Conservation (phyloP, 371 early-diverging fungal genomes). For the Mucor indicus region DNA sequence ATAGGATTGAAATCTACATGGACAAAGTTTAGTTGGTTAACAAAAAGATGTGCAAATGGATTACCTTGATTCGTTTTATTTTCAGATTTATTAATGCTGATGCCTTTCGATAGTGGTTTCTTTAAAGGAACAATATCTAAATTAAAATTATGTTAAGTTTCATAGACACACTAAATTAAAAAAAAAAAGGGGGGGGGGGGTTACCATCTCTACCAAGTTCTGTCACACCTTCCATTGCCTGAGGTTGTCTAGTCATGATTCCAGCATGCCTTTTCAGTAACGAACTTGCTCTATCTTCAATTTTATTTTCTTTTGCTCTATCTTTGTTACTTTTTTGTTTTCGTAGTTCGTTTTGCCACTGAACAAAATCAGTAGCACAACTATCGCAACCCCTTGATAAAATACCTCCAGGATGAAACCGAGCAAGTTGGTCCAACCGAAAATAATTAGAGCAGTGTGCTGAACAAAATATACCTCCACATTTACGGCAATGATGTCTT, state of each 20-base stretch:
- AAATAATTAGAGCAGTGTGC: conserved; percentile 47
- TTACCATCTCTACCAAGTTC: conserved; percentile 50
- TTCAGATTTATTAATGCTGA: conserved; percentile 20
- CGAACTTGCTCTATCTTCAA: neutral
- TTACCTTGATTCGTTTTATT: conserved; percentile 20
- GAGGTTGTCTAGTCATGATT: conserved; percentile 50
- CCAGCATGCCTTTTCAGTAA: conserved; percentile 23
- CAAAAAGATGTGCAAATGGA: too few species aligned
- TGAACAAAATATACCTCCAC: conserved; percentile 50
- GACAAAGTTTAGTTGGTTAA: too few species aligned
- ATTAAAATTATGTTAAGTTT: neutral
- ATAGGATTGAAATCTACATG: conserved; percentile 16
- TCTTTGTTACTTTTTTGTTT: neutral
- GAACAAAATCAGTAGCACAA: conserved; percentile 34
- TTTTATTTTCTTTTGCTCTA: neutral
- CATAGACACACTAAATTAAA: neutral
- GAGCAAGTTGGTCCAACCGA: conserved; percentile 38
- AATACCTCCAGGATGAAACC: conserved; percentile 36
- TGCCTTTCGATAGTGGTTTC: conserved; percentile 16
- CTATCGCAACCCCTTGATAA: conserved; percentile 43
- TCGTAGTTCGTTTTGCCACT: conserved; percentile 29
- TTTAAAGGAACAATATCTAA: conserved; percentile 39
- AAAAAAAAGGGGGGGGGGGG: too few species aligned
- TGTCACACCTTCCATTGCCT: conserved; percentile 48
- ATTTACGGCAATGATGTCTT: conserved; percentile 51